A percentile compares a stretch with the other conserved stretches of the same genome.
These are phyloP conservation scores for Hypoxylon intermedium DNA, from an alignment of 495 filamentous ascomycete species.

Conservation along the genomic window DNA sequence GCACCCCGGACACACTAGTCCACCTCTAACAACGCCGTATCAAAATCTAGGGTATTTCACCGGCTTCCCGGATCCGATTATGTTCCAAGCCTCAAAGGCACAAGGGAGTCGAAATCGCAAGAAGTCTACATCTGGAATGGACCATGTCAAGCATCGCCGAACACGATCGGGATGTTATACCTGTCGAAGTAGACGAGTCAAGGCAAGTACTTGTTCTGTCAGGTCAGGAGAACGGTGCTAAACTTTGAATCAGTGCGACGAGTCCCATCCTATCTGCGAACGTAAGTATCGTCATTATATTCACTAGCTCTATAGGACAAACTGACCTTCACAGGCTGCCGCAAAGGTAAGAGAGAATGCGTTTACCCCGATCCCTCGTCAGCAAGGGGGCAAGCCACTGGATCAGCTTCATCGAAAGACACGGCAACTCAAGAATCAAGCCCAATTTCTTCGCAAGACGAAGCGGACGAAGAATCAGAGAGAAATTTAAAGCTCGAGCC, in stretches of 20 bases:
- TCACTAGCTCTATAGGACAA: neutral
- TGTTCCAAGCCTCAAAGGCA: constrained; percentile 59
- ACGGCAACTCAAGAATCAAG: constrained; percentile 59
- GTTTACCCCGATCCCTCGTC: constrained; percentile 76
- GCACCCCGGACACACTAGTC: constrained; percentile 38
- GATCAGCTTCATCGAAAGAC: constrained; percentile 53
- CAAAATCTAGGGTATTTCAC: constrained; percentile 55
- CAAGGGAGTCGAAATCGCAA: constrained; percentile 58
- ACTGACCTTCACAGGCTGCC: constrained; percentile 65
- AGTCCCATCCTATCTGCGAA: constrained; percentile 85
- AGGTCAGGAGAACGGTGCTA: constrained; percentile 9
- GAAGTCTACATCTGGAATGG: constrained; percentile 65
- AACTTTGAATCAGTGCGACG: constrained; percentile 71
- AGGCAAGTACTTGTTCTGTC: constrained; percentile 60
- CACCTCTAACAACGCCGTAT: constrained; percentile 50
- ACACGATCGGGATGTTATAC: constrained; percentile 96
- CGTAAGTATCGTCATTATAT: constrained; percentile 55
- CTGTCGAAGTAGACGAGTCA: constrained; percentile 86
- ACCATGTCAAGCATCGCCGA: constrained; percentile 91
- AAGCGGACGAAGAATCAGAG: constrained; percentile 61
- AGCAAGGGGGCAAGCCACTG: constrained; percentile 52
- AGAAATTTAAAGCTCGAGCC: constrained; percentile 61
- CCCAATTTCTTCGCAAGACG: constrained; percentile 60
- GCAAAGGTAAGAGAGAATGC: constrained; percentile 85
- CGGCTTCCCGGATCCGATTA: constrained; percentile 54